A percentile compares a stretch with the other conserved stretches of the same genome.
Evolutionary conservation across 176 grass and related monocot genomes (phyloP).

Genomic region (Ananas comosus): DNA sequence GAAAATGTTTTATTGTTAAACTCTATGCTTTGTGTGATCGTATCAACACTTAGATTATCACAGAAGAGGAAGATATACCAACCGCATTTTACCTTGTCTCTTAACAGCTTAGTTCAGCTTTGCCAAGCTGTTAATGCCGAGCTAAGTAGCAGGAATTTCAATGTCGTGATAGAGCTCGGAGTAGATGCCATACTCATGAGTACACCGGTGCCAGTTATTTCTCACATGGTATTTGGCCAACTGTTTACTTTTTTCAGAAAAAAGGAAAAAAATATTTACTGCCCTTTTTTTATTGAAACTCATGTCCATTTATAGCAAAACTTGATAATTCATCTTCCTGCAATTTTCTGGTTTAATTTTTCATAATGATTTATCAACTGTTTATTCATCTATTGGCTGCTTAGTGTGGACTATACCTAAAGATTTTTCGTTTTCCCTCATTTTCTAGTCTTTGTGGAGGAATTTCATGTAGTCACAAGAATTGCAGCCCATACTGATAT

Average conservation of each 20-base stretch:
- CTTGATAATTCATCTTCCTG: too few species aligned
- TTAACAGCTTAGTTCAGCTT: slow-evolving; percentile 51
- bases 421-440: too few species aligned
- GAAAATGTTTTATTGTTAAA: slow-evolving; percentile 44
- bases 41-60: slow-evolving; percentile 70
- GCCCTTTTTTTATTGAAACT: not conserved
- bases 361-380: too few species aligned
- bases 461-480: too few species aligned
- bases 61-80: slow-evolving; percentile 92
- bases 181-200: slow-evolving; percentile 66
- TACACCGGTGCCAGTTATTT: slow-evolving; percentile 46
- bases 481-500: too few species aligned
- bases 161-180: slow-evolving; percentile 39
- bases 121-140: slow-evolving; percentile 44
- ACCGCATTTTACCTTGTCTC: slow-evolving; percentile 73
- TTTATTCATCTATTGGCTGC: too few species aligned
- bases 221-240: slow-evolving; percentile 44
- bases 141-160: slow-evolving; percentile 42
- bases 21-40: slow-evolving; percentile 56
- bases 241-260: not conserved
- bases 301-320: not conserved
- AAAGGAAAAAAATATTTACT: too few species aligned
- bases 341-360: too few species aligned
- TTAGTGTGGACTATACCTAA: too few species aligned
- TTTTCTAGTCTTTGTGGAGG: too few species aligned